These are phyloP conservation scores for Beauveria sp. DNA, from an alignment of 2,329 filamentous ascomycete species.

Conservation along the genomic window DNA sequence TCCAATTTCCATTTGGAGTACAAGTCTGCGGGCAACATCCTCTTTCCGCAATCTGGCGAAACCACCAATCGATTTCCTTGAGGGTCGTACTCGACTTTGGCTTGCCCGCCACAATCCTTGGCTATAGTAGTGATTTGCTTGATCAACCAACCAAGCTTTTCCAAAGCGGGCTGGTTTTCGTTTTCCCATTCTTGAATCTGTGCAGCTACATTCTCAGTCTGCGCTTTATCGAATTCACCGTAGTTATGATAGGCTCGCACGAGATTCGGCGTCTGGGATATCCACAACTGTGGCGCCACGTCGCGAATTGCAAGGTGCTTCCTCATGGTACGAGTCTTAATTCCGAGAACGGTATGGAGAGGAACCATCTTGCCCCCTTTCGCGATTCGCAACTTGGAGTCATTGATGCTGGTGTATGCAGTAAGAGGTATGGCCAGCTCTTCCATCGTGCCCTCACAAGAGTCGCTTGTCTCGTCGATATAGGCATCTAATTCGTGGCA, in stretches of 20 bases:
- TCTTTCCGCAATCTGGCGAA: background rate
- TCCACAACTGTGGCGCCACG: slow-evolving; percentile 35
- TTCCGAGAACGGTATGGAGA: slow-evolving; percentile 32
- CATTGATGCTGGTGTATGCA: background rate
- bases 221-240: slow-evolving; percentile 26
- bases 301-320: slow-evolving; percentile 27
- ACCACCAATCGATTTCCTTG: background rate
- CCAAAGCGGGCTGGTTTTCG: slow-evolving; percentile 22
- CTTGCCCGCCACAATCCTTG: background rate
- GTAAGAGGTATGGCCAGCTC: no score
- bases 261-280: slow-evolving; percentile 38
- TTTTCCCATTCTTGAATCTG: slow-evolving; percentile 29
- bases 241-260: slow-evolving; percentile 34
- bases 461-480: slow-evolving; percentile 15
- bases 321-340: slow-evolving; percentile 33
- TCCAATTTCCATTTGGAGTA: background rate
- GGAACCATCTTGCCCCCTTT: slow-evolving; percentile 24
- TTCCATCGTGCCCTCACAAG: background rate
- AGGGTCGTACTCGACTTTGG: background rate
- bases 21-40: background rate
- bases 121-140: background rate
- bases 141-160: background rate
- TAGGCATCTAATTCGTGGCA: slow-evolving; percentile 38
- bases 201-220: slow-evolving; percentile 27
- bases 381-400: slow-evolving; percentile 23